Conservation (phyloP, 148 eudicot species). For the Drosera capensis region DNA sequence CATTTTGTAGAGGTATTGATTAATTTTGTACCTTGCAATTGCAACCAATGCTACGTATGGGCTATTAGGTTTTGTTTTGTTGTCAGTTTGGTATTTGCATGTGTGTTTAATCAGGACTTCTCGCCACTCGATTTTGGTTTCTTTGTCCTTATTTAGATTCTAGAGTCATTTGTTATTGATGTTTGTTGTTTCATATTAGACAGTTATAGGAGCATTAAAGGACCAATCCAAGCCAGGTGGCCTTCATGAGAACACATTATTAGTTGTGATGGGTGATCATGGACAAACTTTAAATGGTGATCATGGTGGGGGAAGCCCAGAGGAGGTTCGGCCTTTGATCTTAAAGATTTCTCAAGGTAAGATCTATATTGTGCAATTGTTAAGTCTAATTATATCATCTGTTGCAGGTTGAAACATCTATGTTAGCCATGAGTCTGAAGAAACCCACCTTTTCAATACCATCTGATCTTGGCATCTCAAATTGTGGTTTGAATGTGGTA, state of each 20-base stretch:
- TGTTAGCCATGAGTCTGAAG: conserved; percentile 71
- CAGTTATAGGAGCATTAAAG: conserved; percentile 50
- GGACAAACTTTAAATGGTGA: conserved; percentile 97
- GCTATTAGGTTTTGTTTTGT: background rate
- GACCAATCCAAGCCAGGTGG: conserved; percentile 75
- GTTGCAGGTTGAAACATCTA: conserved; percentile 89
- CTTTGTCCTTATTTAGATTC: background rate
- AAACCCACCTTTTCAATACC: conserved; percentile 30
- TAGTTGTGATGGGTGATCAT: conserved; percentile 98
- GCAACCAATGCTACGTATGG: too few species aligned
- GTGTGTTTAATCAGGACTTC: background rate
- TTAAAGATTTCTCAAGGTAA: too few species aligned
- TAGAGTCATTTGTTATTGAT: background rate
- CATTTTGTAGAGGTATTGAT: too few species aligned
- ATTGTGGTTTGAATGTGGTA: conserved; percentile 69
- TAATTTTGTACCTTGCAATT: too few species aligned
- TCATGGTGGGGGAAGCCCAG: conserved; percentile 94
- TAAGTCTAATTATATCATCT: conserved; percentile 3
- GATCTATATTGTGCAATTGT: background rate
- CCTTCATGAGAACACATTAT: conserved; percentile 78
- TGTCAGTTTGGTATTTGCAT: conserved; percentile 1
- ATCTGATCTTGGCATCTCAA: conserved; percentile 37
- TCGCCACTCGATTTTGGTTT: background rate
- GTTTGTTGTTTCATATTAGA: conserved; percentile 19
- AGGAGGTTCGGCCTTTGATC: conserved; percentile 46